Percentiles rank a stretch among this genome's conserved stretches.
Evolutionary conservation across 257 asterid genomes (phyloP).

Genomic region (Rauvolfia tetraphylla): DNA sequence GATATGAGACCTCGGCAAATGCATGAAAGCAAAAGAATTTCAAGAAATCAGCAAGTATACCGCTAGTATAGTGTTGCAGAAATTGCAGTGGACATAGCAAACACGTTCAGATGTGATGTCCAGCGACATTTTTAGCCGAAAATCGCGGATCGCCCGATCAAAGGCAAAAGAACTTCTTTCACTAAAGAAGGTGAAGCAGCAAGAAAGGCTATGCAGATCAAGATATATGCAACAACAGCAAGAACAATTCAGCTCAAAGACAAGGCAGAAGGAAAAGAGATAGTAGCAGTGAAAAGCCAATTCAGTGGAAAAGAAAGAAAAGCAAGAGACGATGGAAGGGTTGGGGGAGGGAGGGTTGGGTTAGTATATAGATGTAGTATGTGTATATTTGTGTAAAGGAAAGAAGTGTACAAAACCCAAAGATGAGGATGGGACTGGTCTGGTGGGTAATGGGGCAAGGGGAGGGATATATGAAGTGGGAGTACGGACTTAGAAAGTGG

Average conservation of each 20-base stretch:
- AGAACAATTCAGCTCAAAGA: conserved; percentile 8
- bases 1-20: not conserved
- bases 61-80: conserved; percentile 91
- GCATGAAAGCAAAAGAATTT: not conserved
- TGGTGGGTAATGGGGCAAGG: conserved; percentile 33
- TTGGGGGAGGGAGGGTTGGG: conserved; percentile 3
- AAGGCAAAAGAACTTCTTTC: conserved; percentile 2
- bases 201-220: conserved; percentile 14
- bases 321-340: not conserved
- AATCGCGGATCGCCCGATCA: conserved; percentile 23
- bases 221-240: conserved; percentile 1
- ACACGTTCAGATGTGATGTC: conserved; percentile 61
- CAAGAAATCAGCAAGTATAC: conserved; percentile 32
- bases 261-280: not conserved
- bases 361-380: conserved; percentile 20
- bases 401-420: conserved; percentile 31
- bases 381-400: conserved; percentile 22
- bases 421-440: conserved; percentile 45
- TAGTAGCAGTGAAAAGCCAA: conserved; percentile 14
- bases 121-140: conserved; percentile 45
- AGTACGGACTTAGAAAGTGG: conserved; percentile 40
- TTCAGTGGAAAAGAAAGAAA: conserved; percentile 16
- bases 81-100: conserved; percentile 89
- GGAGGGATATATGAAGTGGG: conserved; percentile 32
- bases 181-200: conserved; percentile 14